These are phyloP conservation scores for Trichaptum fuscoviolaceum DNA, from an alignment of 768 basidiomycete genomes.

Conservation along the genomic window DNA sequence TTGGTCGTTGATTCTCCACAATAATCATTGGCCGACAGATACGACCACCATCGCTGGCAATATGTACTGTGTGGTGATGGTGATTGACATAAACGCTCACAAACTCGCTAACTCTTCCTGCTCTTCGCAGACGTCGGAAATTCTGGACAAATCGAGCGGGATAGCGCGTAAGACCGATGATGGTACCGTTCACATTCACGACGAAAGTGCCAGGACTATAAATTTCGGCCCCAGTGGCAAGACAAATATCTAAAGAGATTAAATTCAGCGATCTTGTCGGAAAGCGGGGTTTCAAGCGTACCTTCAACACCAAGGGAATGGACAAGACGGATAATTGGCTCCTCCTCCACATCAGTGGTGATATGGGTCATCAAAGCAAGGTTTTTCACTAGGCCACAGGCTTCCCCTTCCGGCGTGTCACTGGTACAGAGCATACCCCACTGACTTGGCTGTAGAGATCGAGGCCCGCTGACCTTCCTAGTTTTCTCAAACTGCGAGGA, in stretches of 20 bases:
- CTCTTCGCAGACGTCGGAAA: slow-evolving; percentile 89
- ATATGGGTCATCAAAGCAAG: slow-evolving; percentile 99
- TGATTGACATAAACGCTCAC: slow-evolving; percentile 95
- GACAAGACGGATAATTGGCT: slow-evolving; percentile 81
- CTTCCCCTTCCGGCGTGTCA: slow-evolving; percentile 99
- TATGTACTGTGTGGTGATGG: slow-evolving; percentile 91
- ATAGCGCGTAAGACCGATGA: slow-evolving; percentile 87
- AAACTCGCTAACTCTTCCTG: slow-evolving; percentile 91
- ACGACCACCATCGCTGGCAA: slow-evolving; percentile 94
- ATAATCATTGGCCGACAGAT: slow-evolving; percentile 98
- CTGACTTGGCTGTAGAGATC: slow-evolving; percentile 95
- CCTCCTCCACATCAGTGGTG: slow-evolving; percentile 97
- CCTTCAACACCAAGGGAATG: slow-evolving; percentile 98
- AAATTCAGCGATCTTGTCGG: slow-evolving; percentile 7
- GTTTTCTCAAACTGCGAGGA: slow-evolving; percentile 99
- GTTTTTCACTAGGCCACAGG: slow-evolving; percentile 98
- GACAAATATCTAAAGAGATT: slow-evolving; percentile 64
- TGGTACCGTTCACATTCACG: slow-evolving; percentile 95
- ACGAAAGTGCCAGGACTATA: slow-evolving; percentile 90
- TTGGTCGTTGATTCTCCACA: slow-evolving; percentile 74
- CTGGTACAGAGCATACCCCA: slow-evolving; percentile 99
- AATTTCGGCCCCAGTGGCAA: slow-evolving; percentile 92
- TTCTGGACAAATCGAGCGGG: slow-evolving; percentile 82
- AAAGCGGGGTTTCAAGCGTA: slow-evolving; percentile 26
- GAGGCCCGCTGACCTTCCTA: slow-evolving; percentile 94